These are phyloP conservation scores for Mayamaea pseudoterrestris DNA, from an alignment of 108 stramenopile genomes.

Conservation along the genomic window DNA sequence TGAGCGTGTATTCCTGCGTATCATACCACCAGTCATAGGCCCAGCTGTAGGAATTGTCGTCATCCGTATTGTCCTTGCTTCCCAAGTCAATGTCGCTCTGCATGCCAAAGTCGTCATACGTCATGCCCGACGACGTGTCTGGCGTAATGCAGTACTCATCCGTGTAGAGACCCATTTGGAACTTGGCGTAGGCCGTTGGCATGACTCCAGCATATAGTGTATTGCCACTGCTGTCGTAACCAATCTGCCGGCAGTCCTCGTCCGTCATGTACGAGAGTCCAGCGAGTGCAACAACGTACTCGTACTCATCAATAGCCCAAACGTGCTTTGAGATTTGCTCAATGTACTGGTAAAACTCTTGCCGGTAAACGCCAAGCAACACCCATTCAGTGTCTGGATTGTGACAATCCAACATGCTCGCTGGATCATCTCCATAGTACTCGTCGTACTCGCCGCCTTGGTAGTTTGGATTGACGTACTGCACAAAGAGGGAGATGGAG, in stretches of 20 bases:
- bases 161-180: conserved; percentile 63
- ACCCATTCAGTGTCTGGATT: conserved; percentile 63
- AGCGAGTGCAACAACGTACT: conserved; percentile 70
- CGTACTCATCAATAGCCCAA: conserved; percentile 81
- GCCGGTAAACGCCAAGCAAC: conserved; percentile 74
- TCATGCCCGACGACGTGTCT: conserved; percentile 28
- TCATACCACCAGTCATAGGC: conserved; percentile 46
- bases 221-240: conserved; percentile 34
- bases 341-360: conserved; percentile 82
- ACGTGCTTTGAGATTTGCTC: conserved; percentile 86
- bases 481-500: neutral
- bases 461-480: conserved; percentile 80
- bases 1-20: conserved; percentile 71
- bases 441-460: conserved; percentile 65
- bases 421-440: conserved; percentile 49
- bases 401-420: conserved; percentile 56
- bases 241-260: conserved; percentile 47
- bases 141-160: conserved; percentile 46
- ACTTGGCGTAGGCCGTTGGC: conserved; percentile 38
- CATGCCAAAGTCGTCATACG: conserved; percentile 53
- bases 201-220: conserved; percentile 51
- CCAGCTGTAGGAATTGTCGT: conserved; percentile 28
- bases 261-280: conserved; percentile 81
- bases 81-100: conserved; percentile 30
- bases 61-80: conserved; percentile 14